Evolutionary conservation across 352 stramenopile genomes (phyloP).

Genomic region (Pythium myriotylum): DNA sequence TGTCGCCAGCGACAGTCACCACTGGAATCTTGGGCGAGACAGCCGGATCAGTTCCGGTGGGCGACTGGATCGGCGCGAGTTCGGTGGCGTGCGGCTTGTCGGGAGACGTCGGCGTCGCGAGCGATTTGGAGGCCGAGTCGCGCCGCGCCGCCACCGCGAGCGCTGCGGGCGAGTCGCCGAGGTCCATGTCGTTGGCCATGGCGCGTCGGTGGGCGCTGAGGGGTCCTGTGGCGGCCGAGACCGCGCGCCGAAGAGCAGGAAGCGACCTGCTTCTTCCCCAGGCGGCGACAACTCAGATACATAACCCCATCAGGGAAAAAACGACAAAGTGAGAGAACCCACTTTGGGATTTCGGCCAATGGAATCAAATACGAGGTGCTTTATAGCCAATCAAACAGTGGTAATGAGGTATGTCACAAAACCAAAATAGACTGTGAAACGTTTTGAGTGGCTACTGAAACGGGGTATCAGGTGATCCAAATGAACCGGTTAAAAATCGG

Average conservation of each 20-base stretch:
- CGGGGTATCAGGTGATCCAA: slow-evolving; percentile 11
- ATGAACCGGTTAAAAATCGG: background rate
- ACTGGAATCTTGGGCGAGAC: background rate
- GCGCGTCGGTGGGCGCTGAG: background rate
- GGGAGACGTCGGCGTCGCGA: background rate
- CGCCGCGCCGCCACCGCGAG: slow-evolving; percentile 1
- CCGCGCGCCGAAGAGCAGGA: background rate
- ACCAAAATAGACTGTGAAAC: slow-evolving; percentile 14
- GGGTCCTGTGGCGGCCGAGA: slow-evolving; percentile 4
- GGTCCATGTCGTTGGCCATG: slow-evolving; percentile 32
- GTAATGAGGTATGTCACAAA: slow-evolving; percentile 10
- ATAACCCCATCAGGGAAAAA: slow-evolving; percentile 4
- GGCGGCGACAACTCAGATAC: slow-evolving; percentile 8
- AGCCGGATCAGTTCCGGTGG: too few relatives aligned
- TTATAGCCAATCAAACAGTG: slow-evolving; percentile 22
- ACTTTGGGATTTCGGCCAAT: slow-evolving; percentile 21
- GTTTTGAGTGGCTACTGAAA: slow-evolving; percentile 5
- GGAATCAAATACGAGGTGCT: background rate
- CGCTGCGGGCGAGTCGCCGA: slow-evolving; percentile 12
- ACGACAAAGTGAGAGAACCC: slow-evolving; percentile 13
- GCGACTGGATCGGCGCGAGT: background rate
- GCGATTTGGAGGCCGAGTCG: too few relatives aligned
- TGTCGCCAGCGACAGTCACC: background rate
- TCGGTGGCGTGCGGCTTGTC: background rate
- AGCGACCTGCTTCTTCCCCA: background rate